Conservation (phyloP, 495 filamentous ascomycete species). For the Podospora australis region DNA sequence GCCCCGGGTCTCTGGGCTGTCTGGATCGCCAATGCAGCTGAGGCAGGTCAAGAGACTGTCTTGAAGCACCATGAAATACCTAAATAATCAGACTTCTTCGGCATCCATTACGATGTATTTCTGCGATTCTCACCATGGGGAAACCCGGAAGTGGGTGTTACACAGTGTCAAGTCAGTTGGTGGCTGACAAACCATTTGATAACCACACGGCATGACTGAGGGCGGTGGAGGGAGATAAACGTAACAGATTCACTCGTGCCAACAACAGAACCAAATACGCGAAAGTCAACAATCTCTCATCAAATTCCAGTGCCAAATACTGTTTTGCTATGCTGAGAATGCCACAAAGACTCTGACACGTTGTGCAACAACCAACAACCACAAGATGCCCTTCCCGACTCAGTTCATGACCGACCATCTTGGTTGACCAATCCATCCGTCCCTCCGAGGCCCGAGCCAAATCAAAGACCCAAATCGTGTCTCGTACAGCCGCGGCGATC, state of each 20-base stretch:
- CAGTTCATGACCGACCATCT: slow-evolving; percentile 1
- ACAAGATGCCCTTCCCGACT: neutral
- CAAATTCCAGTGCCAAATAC: neutral
- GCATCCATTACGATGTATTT: too few relatives aligned
- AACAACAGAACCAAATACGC: neutral
- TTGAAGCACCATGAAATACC: too few relatives aligned
- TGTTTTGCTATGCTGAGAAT: neutral
- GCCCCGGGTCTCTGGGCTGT: slow-evolving; percentile 1
- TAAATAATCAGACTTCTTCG: too few relatives aligned
- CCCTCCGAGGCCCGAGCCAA: too few relatives aligned
- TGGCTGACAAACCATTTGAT: slow-evolving; percentile 1
- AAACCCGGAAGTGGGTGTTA: neutral
- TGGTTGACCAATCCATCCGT: slow-evolving; percentile 1
- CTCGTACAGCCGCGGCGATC: neutral
- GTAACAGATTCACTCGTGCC: too few relatives aligned
- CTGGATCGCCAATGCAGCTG: neutral
- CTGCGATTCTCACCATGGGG: too few relatives aligned
- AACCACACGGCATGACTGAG: neutral
- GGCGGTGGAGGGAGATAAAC: too few relatives aligned
- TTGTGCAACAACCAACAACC: slow-evolving; percentile 1
- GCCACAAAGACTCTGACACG: slow-evolving; percentile 1
- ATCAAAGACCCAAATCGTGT: neutral
- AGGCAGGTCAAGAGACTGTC: too few relatives aligned
- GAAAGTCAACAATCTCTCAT: too few relatives aligned
- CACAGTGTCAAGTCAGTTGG: neutral